Base-by-base conservation (phyloP, 345 rosid genomes). In the Euphorbia tirucalli region DNA sequence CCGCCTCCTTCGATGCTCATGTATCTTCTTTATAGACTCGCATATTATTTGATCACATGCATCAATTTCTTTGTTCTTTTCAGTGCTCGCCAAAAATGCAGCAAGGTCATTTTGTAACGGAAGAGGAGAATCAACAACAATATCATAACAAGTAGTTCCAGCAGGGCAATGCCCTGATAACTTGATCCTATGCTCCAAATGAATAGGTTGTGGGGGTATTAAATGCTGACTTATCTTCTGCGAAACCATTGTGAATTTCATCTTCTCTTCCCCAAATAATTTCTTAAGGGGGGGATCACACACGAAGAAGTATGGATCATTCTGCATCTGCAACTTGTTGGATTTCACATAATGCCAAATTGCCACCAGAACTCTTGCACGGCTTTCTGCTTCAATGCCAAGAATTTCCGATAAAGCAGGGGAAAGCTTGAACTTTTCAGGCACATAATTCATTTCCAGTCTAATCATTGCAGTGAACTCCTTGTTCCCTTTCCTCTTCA, bases 261-360 rank as follows among this genome's bases (percentile, higher is more conserved):
- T 77, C 69, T 83, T 85, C 70, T 83, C 88, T 77, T 82, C 89
- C 66, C 86, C 86, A 31, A 87, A 87, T 67, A 82, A 65, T 73
- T 83, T 87, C 81, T 79, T 84, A 31, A 87, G 83, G 4, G 83
- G 81, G 22, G 86, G 75, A 79, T 87, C 86, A 58, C 87, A 87
- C 25, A 65, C 43, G 77, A 87, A 87, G 75, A 61, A 74, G 54
- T 87, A 82, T 39, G 83, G 84, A 65, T 85, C 85, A 70, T 60
- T 78, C 28, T 78, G 82, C 58, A 70, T 80, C 82, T 87, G 91
- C 75, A 87, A 74, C 71, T 82, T 83, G 74, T 71, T 83, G 7
- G 79, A 70, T 67, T 85, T 87, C 60, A 87, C 86, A 68, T 87
- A 87, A 66, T 87, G 84, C 91, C 88, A 87, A 67, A 87, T 72